phyloP scores from a whole-genome alignment of 176 grass and related monocot genomes.

The Rhynchospora breviuscula region DNA sequence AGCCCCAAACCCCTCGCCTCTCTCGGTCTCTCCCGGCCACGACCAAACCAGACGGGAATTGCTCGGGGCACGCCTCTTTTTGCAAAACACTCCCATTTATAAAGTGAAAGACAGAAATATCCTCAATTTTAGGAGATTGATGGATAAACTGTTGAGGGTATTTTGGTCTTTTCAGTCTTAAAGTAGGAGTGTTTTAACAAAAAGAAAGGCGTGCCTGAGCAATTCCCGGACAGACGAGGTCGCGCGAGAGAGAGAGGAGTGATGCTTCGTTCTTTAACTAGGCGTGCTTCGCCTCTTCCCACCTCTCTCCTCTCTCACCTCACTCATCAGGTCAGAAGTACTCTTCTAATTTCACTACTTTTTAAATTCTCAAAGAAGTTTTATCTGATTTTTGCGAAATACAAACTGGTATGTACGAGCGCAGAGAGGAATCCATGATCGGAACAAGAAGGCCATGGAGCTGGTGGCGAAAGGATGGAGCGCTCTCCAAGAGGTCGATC shows the following conservation, averaged over 20 bases:
- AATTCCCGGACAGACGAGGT: no score
- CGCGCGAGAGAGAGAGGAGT: background rate
- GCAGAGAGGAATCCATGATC: conserved; percentile 68
- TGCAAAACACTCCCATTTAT: no score
- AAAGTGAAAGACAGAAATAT: no score
- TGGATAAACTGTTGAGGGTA: no score
- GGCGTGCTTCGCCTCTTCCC: background rate
- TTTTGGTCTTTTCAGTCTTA: no score
- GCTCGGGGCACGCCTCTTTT: no score
- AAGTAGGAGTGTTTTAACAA: no score
- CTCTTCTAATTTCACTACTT: background rate
- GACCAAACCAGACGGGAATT: no score
- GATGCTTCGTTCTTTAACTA: background rate
- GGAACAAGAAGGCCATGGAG: conserved; percentile 97
- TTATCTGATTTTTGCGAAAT: background rate
- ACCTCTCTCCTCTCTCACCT: background rate
- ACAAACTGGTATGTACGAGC: background rate
- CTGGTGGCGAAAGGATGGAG: conserved; percentile 83
- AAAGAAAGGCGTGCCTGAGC: no score
- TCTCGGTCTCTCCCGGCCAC: no score
- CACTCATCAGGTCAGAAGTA: background rate
- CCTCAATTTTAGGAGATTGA: no score
- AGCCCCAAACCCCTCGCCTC: background rate
- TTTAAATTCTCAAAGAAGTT: background rate
- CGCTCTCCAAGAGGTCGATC: conserved; percentile 85